phyloP scores from a whole-genome alignment of 768 basidiomycete genomes.

The Collybia sordida region DNA sequence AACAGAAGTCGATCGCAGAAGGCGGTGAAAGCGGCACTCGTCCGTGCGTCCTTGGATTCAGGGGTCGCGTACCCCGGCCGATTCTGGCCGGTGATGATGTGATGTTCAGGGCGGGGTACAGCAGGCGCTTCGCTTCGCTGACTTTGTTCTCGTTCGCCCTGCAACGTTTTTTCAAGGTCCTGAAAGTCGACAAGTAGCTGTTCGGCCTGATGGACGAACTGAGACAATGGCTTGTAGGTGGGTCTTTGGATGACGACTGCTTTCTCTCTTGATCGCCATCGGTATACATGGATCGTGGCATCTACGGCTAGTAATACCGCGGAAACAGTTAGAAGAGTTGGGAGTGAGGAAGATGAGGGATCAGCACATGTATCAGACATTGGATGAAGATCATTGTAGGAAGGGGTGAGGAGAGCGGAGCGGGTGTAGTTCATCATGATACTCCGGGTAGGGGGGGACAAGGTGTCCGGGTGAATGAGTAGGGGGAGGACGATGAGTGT shows the following conservation, averaged over 20 bases:
- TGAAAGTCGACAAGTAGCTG: conserved; percentile 26
- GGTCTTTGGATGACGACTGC: conserved; percentile 9
- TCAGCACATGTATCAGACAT: conserved; percentile 5
- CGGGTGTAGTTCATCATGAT: too few relatives aligned
- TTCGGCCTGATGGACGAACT: conserved; percentile 21
- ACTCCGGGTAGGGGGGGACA: too few relatives aligned
- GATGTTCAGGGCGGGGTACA: neutral
- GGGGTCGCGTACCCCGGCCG: neutral
- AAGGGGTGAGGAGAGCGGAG: too few relatives aligned
- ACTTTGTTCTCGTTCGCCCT: conserved; percentile 12
- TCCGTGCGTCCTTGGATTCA: neutral
- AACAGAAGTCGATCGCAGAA: conserved; percentile 41
- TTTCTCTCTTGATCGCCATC: conserved; percentile 12
- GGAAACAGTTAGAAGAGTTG: conserved; percentile 32
- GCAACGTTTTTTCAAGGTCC: conserved; percentile 26
- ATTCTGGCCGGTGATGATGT: neutral
- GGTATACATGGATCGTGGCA: conserved; percentile 21
- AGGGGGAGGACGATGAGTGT: too few relatives aligned
- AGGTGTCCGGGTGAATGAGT: too few relatives aligned
- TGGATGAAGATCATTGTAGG: conserved; percentile 2
- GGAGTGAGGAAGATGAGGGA: conserved; percentile 15
- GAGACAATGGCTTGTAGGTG: conserved; percentile 7
- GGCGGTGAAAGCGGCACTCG: conserved; percentile 24
- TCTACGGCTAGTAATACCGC: conserved; percentile 32
- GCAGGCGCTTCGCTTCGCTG: conserved; percentile 11